A percentile compares a stretch with the other conserved stretches of the same genome.
Conservation (phyloP, 2,329 filamentous ascomycete species). For the Gremmenia infestans region DNA sequence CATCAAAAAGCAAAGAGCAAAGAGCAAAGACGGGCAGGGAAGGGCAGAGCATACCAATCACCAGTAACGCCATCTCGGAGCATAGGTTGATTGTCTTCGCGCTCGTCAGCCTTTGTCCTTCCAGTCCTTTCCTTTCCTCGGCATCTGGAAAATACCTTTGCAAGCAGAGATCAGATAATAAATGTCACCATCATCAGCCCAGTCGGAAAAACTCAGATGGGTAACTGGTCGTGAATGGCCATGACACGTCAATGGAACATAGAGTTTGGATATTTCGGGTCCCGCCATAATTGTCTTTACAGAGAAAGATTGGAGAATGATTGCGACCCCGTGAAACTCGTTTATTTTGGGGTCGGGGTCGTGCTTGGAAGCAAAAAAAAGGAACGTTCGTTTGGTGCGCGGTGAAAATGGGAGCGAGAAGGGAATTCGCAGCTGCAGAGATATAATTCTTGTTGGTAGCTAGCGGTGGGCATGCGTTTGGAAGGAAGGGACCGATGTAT, state of each 20-base stretch:
- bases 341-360: neutral
- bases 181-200: constrained; percentile 52
- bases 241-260: constrained; percentile 68
- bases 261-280: constrained; percentile 27
- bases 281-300: constrained; percentile 23
- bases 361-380: too few species aligned
- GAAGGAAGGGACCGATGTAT: neutral
- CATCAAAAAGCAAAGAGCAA: constrained; percentile 18
- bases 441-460: neutral
- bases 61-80: constrained; percentile 93
- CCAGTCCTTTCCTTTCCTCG: neutral
- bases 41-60: constrained; percentile 61
- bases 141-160: constrained; percentile 45
- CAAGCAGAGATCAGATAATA: constrained; percentile 72
- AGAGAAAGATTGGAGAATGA: neutral
- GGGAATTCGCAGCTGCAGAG: too few species aligned
- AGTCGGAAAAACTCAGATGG: constrained; percentile 66
- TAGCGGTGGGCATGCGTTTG: neutral
- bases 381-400: too few species aligned
- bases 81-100: constrained; percentile 92
- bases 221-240: constrained; percentile 71
- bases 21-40: constrained; percentile 15
- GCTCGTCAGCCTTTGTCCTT: constrained; percentile 13
- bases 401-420: too few species aligned
- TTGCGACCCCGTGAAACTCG: neutral